Conservation (phyloP, 495 filamentous ascomycete genomes). For the Podospora tetraspora region DNA sequence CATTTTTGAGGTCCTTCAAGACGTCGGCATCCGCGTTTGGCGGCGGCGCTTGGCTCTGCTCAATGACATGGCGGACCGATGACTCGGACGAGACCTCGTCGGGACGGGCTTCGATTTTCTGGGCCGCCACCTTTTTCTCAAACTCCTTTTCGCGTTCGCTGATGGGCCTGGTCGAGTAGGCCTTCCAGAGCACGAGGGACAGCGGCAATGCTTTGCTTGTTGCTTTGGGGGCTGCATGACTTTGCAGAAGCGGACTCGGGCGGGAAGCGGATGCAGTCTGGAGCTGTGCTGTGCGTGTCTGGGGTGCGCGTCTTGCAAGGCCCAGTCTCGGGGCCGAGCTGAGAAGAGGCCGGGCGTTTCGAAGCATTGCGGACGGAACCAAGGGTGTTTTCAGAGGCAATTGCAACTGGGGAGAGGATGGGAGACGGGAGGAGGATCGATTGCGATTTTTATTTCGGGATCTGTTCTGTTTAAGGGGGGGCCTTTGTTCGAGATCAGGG, state of each 20-base stretch:
- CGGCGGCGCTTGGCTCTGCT: conserved; percentile 30
- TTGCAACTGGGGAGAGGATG: not conserved
- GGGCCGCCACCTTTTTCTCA: conserved; percentile 45
- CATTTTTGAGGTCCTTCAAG: conserved; percentile 60
- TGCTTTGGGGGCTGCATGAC: not conserved
- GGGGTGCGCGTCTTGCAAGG: conserved; percentile 10
- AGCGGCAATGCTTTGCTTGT: not conserved
- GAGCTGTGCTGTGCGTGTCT: not conserved
- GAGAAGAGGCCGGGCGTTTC: conserved; percentile 19
- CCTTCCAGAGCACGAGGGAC: conserved; percentile 1
- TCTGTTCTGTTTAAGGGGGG: not conserved
- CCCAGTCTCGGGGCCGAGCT: conserved; percentile 10
- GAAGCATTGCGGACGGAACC: conserved; percentile 13
- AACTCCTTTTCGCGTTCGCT: conserved; percentile 43
- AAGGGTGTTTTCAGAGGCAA: not conserved
- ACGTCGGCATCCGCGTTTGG: conserved; percentile 51
- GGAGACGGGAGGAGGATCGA: not conserved
- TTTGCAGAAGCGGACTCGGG: not conserved
- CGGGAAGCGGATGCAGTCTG: not conserved
- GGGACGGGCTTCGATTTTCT: conserved; percentile 52
- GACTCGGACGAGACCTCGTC: conserved; percentile 55
- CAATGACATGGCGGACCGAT: conserved; percentile 50
- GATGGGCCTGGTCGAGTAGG: conserved; percentile 25
- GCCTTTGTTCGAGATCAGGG: not conserved
- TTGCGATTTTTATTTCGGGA: not conserved